phyloP scores from a whole-genome alignment of 2,329 filamentous ascomycete genomes.

The Pestalotiopsis sp. region DNA sequence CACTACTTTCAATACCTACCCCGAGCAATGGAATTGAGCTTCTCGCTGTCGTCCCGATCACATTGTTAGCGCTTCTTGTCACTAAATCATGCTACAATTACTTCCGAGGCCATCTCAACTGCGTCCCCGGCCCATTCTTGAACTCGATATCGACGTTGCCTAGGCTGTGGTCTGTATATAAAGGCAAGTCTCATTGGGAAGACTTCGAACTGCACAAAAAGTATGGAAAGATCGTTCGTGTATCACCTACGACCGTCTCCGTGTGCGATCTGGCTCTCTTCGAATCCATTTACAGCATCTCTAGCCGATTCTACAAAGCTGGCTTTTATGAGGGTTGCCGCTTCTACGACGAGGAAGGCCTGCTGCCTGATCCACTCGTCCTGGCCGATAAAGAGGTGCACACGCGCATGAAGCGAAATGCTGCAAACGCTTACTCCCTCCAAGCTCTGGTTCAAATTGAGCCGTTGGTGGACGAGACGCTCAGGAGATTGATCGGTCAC shows the following conservation, averaged over 20 bases:
- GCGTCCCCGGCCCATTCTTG: conserved; percentile 5
- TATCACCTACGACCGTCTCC: conserved; percentile 5
- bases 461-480: conserved; percentile 9
- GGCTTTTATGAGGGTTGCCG: conserved; percentile 13
- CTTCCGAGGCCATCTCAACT: neutral
- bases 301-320: conserved; percentile 9
- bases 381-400: conserved; percentile 11
- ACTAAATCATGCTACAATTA: neutral
- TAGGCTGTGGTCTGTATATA: conserved; percentile 2
- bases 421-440: conserved; percentile 15
- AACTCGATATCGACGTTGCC: conserved; percentile 1
- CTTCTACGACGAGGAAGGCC: conserved; percentile 16
- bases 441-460: conserved; percentile 14
- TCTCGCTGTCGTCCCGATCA: neutral
- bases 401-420: conserved; percentile 13
- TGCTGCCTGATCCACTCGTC: conserved; percentile 15
- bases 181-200: conserved; percentile 11
- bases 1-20: neutral
- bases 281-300: conserved; percentile 11
- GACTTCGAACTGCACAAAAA: conserved; percentile 7
- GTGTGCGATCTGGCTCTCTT: conserved; percentile 4
- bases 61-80: neutral
- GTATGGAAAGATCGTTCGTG: conserved; percentile 12
- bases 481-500: neutral
- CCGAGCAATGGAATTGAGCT: neutral